Evolutionary conservation across 768 basidiomycete genomes (phyloP).

Genomic region (Xanthoconium purpureum): DNA sequence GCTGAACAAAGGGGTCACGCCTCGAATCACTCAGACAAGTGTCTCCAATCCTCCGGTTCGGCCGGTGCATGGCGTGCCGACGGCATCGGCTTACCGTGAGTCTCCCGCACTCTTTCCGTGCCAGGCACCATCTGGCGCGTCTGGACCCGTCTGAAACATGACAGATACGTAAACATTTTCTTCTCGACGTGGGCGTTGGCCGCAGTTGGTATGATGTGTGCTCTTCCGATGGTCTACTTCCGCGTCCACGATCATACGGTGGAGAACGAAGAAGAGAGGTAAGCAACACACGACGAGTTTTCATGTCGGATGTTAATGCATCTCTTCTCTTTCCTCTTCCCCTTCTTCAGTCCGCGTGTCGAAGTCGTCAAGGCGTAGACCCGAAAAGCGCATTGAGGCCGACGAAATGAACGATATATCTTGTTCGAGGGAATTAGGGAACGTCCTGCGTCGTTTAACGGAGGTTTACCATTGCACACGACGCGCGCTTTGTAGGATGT

Average conservation of each 20-base stretch:
- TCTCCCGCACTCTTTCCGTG: constrained; percentile 9
- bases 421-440: not conserved
- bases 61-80: constrained; percentile 75
- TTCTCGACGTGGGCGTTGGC: constrained; percentile 69
- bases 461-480: no score
- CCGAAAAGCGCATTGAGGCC: no score
- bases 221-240: constrained; percentile 69
- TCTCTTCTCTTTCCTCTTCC: not conserved
- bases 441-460: no score
- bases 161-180: constrained; percentile 68
- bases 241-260: constrained; percentile 62
- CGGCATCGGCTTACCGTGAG: constrained; percentile 59
- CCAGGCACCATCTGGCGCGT: no score
- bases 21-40: constrained; percentile 49
- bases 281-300: constrained; percentile 13
- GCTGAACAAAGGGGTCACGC: not conserved
- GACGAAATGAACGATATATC: not conserved
- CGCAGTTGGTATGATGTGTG: constrained; percentile 60
- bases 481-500: no score
- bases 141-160: not conserved
- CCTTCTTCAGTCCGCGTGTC: not conserved
- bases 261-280: constrained; percentile 50
- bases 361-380: not conserved
- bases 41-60: constrained; percentile 70
- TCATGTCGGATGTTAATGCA: no score